Conservation (phyloP, 441 rosid species). For the Populus hybrid region DNA sequence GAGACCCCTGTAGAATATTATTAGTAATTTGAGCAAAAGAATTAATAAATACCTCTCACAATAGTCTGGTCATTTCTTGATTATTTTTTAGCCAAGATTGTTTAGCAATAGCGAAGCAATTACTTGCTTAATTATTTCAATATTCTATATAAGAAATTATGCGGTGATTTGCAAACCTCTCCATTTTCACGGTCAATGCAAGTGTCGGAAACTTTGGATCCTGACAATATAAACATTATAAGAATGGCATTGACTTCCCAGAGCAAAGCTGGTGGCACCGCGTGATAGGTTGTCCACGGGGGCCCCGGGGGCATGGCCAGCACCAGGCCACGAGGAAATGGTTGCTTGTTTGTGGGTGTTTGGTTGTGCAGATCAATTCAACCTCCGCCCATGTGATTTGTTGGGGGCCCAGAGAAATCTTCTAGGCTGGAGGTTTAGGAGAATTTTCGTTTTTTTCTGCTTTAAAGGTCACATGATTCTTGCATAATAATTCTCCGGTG, state of each 20-base stretch:
- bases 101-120: not conserved
- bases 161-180: not conserved
- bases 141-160: not conserved
- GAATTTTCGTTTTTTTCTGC: not conserved
- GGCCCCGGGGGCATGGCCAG: not conserved
- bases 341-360: constrained; percentile 13
- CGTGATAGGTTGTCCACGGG: constrained; percentile 24
- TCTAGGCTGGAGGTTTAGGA: not conserved
- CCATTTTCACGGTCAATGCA: not conserved
- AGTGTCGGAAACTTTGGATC: not conserved
- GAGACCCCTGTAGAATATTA: constrained; percentile 72
- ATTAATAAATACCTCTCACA: not conserved
- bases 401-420: not conserved
- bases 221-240: constrained; percentile 3
- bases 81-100: not conserved
- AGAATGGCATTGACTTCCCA: not conserved
- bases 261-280: constrained; percentile 16
- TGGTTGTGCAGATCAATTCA: not conserved
- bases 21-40: constrained; percentile 22
- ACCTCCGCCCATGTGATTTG: constrained; percentile 26
- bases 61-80: not conserved
- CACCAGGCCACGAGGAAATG: not conserved
- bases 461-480: not conserved
- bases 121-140: not conserved
- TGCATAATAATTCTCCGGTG: not conserved